phyloP scores from a whole-genome alignment of 176 grass and related monocot species.

The Cenchrus fungigraminus region DNA sequence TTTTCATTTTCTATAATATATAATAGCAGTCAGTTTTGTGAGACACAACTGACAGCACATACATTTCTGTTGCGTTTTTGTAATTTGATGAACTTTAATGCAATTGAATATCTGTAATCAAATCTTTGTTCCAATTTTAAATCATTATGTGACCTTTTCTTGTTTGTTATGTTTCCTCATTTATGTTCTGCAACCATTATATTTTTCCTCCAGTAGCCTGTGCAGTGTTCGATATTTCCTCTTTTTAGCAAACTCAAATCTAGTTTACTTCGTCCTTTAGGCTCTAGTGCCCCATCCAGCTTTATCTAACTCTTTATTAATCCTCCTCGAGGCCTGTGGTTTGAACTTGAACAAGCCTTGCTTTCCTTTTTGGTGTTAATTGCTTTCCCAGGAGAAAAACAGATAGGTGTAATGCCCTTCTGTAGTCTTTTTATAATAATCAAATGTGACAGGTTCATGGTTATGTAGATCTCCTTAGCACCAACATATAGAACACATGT shows the following conservation, averaged over 20 bases:
- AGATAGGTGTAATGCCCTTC: neutral
- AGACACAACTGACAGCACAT: neutral
- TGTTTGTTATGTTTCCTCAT: conserved; percentile 17
- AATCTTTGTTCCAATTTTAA: neutral
- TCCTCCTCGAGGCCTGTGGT: neutral
- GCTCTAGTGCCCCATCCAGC: neutral
- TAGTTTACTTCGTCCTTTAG: neutral
- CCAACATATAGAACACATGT: neutral
- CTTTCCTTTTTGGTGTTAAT: neutral
- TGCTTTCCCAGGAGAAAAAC: conserved; percentile 15
- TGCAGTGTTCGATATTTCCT: conserved; percentile 8
- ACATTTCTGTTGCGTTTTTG: neutral
- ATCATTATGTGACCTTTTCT: neutral
- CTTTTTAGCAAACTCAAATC: neutral
- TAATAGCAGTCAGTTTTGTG: neutral
- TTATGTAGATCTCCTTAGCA: conserved; percentile 6
- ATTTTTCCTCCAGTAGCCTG: neutral
- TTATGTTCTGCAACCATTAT: neutral
- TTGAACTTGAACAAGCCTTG: neutral
- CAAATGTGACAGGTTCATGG: neutral
- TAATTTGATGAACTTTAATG: conserved; percentile 20
- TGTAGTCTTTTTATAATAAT: conserved; percentile 17
- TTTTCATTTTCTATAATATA: neutral
- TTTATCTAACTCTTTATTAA: conserved; percentile 14
- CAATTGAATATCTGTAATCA: conserved; percentile 5